phyloP scores from a whole-genome alignment of 306 rosid species.

The Trifolium pratense region DNA sequence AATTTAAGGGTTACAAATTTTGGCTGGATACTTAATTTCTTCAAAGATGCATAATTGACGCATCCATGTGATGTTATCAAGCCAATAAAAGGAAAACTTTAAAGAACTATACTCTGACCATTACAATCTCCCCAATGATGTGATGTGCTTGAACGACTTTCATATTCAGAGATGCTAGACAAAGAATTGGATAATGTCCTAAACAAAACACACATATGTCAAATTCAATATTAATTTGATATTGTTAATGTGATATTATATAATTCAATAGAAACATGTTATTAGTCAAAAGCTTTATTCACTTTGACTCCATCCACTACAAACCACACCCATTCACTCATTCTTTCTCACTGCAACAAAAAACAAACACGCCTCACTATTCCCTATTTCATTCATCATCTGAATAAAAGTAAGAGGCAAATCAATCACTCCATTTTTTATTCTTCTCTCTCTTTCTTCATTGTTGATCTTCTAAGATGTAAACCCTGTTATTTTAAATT shows the following conservation, averaged over 20 bases:
- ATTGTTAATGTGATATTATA: conserved; percentile 3
- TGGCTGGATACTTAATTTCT: not conserved
- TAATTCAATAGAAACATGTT: not conserved
- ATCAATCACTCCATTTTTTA: too few species aligned
- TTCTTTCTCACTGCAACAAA: too few species aligned
- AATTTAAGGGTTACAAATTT: conserved; percentile 18
- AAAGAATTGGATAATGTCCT: conserved; percentile 46
- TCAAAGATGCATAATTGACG: not conserved
- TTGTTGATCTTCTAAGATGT: too few species aligned
- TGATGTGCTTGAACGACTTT: conserved; percentile 62
- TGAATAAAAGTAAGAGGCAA: too few species aligned
- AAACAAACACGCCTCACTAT: too few species aligned
- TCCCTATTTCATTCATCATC: too few species aligned
- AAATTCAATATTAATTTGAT: conserved; percentile 2
- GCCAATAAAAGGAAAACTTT: conserved; percentile 6
- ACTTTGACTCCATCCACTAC: too few species aligned
- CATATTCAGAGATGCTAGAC: conserved; percentile 49
- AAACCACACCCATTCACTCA: too few species aligned
- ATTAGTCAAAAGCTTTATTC: too few species aligned
- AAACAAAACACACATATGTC: conserved; percentile 9
- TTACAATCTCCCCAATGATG: conserved; percentile 43
- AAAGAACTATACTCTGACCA: conserved; percentile 1
- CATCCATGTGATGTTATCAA: conserved; percentile 1
- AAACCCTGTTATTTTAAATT: too few species aligned
- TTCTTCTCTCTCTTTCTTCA: too few species aligned